phyloP scores from a whole-genome alignment of 2,329 filamentous ascomycete genomes.

The Amauroascus verrucosus region DNA sequence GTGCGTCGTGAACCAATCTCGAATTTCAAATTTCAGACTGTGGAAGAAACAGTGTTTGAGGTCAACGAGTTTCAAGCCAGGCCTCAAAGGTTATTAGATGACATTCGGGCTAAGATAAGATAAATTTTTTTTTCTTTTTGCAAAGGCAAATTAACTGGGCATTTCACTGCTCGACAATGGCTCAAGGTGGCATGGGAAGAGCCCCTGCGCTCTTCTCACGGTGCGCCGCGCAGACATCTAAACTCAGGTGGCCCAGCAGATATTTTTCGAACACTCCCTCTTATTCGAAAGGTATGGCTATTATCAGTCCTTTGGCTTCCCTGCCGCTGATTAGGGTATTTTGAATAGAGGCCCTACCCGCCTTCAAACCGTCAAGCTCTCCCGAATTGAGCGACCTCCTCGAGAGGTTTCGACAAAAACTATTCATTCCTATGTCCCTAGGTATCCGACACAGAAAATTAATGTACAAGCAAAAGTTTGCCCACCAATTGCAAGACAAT shows the following conservation, averaged over 20 bases:
- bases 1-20: slow-evolving; percentile 8
- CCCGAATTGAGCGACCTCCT: slow-evolving; percentile 34
- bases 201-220: slow-evolving; percentile 28
- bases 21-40: slow-evolving; percentile 2
- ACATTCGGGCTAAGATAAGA: neutral
- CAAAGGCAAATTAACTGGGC: neutral
- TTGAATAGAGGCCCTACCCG: slow-evolving; percentile 26
- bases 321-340: neutral
- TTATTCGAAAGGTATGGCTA: slow-evolving; percentile 26
- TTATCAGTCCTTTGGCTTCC: neutral
- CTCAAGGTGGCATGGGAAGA: slow-evolving; percentile 30
- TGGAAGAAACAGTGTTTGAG: neutral
- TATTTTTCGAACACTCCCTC: slow-evolving; percentile 26
- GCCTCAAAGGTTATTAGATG: too few relatives aligned
- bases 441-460: slow-evolving; percentile 29
- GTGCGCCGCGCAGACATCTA: slow-evolving; percentile 25
- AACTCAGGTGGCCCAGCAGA: slow-evolving; percentile 14
- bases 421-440: slow-evolving; percentile 37
- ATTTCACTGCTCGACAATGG: slow-evolving; percentile 23
- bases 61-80: too few relatives aligned
- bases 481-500: slow-evolving; percentile 29
- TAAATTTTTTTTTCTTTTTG: neutral
- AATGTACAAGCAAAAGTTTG: slow-evolving; percentile 32
- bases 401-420: slow-evolving; percentile 33
- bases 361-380: slow-evolving; percentile 32